Base-by-base conservation (phyloP, 371 early-diverging fungal species). In the Lichtheimia corymbifera region DNA sequence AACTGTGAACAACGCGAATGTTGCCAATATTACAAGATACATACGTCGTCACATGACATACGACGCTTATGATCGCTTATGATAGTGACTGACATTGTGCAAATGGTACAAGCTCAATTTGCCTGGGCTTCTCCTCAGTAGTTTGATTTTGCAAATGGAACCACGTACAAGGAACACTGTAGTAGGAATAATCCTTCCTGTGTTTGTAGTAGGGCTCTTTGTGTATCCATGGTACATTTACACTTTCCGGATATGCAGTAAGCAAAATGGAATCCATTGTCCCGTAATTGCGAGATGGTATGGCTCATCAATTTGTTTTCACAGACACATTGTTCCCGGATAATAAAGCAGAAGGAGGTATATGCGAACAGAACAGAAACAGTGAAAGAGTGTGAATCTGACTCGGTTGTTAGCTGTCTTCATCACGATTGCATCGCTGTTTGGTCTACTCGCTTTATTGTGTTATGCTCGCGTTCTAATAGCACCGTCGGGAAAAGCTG, bases 221-320 rank as follows among this genome's bases (percentile, higher is more conserved):
- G 65, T 68, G 1, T 80, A 80, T 63, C 68, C 76, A 6, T 85
- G 83, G 74, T 85, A 83, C 55, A 71, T 73, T 53, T 83, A 79
- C 50, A 77, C 79, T 6, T 75, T 81, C 56, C 75, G 82, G 15
- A 62, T 81, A n/a, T 82, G 83, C 60, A 72, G 86, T 85, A 78
- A 53, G 68, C 64, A 15, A 15, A 17, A 13, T 44, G 22, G 22
- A 22, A 22, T 22, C 22, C 22, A 28, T 28, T 28, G 7, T 28
- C 6, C 7, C 4, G 28, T 4, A 28, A 28, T 28, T 28, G 28
- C 28, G 2, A 4, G 28, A 28, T 28, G 28, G 6, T 7, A 28
- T 28, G 28, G 28, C 28, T 28, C 28, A 28, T 28, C 28, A 28
- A 7, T 28, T 4, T 28, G 28, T 28, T 28, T 28, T 7, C 28